Conservation (phyloP, 148 eudicot species). For the Nyssa sinensis region DNA sequence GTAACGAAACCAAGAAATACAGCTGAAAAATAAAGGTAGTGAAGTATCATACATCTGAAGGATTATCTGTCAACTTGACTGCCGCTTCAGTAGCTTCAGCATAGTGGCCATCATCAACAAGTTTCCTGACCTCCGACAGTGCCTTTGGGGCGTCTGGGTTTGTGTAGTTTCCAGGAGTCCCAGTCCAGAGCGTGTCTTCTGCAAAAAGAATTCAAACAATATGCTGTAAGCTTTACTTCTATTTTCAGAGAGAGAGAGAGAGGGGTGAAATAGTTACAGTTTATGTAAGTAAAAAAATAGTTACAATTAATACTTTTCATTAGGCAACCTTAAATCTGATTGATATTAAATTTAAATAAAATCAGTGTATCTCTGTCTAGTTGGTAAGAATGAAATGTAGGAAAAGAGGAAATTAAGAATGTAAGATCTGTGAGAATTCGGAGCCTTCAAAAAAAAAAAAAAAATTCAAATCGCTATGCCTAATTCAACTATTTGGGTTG, state of each 20-base stretch:
- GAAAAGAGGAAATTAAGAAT: too few species aligned
- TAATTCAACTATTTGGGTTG: too few species aligned
- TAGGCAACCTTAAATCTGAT: background rate
- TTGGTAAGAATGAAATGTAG: background rate
- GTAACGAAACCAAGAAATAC: background rate
- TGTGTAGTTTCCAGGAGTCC: constrained; percentile 64
- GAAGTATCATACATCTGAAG: constrained; percentile 52
- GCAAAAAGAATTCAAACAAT: constrained; percentile 11
- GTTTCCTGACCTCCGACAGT: constrained; percentile 55
- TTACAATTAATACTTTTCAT: background rate
- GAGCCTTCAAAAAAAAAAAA: too few species aligned
- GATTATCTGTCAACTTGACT: constrained; percentile 46
- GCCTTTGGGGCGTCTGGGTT: constrained; percentile 52
- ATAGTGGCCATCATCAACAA: constrained; percentile 66
- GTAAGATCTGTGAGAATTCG: too few species aligned
- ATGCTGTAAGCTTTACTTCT: background rate
- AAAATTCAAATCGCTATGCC: too few species aligned
- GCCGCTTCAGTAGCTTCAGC: constrained; percentile 62
- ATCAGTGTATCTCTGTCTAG: background rate
- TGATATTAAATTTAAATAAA: background rate
- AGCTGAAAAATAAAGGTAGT: background rate
- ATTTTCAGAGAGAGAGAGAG: background rate
- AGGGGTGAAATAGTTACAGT: background rate
- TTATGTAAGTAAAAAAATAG: too few species aligned
- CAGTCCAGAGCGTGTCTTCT: constrained; percentile 97